A percentile compares a stretch with the other conserved stretches of the same genome.
Evolutionary conservation across 345 rosid species (phyloP).

Genomic region (Melaleuca quinquenervia): DNA sequence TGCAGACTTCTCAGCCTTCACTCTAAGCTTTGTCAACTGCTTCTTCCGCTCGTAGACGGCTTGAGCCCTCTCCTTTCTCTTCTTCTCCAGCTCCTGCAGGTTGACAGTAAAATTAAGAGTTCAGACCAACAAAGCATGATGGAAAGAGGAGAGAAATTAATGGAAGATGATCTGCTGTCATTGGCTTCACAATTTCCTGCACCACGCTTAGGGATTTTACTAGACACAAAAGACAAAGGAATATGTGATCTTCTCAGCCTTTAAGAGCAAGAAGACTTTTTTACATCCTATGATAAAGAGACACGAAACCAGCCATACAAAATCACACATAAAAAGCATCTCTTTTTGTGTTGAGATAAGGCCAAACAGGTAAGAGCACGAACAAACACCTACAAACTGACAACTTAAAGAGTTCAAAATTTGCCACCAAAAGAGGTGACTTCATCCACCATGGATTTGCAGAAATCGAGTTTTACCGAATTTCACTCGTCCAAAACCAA

Average conservation of each 20-base stretch:
- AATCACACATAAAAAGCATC: not conserved
- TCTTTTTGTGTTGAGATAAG: not conserved
- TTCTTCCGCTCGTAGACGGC: constrained; percentile 63
- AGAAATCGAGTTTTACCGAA: not conserved
- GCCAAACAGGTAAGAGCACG: not conserved
- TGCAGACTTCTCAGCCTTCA: constrained; percentile 63
- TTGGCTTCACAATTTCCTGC: not conserved
- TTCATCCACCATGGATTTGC: not conserved
- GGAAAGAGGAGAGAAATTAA: not conserved
- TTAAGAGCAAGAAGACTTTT: not conserved
- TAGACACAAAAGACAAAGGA: not conserved
- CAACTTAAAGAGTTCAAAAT: not conserved
- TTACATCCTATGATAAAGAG: not conserved
- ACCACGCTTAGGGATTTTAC: not conserved
- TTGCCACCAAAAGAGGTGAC: not conserved
- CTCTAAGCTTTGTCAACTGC: constrained; percentile 62
- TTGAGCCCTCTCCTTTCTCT: constrained; percentile 75
- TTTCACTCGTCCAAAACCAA: not conserved
- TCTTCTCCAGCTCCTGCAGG: constrained; percentile 63
- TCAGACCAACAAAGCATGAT: not conserved
- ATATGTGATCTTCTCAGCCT: not conserved
- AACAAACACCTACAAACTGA: not conserved
- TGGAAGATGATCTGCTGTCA: not conserved
- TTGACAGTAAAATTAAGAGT: not conserved
- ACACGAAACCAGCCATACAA: not conserved